Percentiles rank a stretch among this genome's conserved stretches.
These are phyloP conservation scores for Linnemannia hyalina DNA, from an alignment of 192 early-diverging fungal genomes.

Conservation along the genomic window DNA sequence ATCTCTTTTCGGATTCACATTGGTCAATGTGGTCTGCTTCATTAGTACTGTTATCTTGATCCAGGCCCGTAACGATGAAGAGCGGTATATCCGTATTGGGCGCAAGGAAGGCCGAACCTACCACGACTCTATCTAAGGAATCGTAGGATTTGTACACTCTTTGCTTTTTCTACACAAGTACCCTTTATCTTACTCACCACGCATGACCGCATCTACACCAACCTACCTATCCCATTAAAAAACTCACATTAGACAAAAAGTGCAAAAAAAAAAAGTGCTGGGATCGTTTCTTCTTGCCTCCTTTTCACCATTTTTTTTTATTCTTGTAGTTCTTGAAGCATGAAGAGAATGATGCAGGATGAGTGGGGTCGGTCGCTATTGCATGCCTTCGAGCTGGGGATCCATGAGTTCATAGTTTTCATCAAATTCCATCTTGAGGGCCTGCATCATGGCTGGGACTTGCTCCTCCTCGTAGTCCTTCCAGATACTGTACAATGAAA, in stretches of 20 bases:
- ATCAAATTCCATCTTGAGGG: constrained; percentile 40
- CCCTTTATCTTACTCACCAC: too few relatives aligned
- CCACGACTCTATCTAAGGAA: constrained; percentile 33
- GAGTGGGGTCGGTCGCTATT: neutral
- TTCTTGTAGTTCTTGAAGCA: neutral
- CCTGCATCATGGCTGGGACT: constrained; percentile 61
- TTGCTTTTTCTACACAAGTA: too few relatives aligned
- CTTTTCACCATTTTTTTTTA: neutral
- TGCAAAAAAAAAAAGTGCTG: too few relatives aligned
- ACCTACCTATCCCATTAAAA: too few relatives aligned
- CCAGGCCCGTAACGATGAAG: constrained; percentile 59
- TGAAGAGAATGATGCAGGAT: neutral
- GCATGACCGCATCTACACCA: too few relatives aligned
- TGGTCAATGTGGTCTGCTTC: constrained; percentile 51
- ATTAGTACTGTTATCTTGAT: constrained; percentile 55
- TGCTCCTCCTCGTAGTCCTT: constrained; percentile 72
- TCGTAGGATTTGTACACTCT: too few relatives aligned
- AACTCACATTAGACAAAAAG: too few relatives aligned
- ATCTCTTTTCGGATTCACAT: constrained; percentile 57
- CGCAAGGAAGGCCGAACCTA: constrained; percentile 50
- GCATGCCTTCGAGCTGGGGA: constrained; percentile 12
- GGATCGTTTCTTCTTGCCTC: too few relatives aligned
- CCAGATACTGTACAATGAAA: constrained; percentile 80
- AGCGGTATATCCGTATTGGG: constrained; percentile 58
- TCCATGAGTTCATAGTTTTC: constrained; percentile 3